Percentiles rank a stretch among this genome's conserved stretches.
These are phyloP conservation scores for Ganoderma leucocontextum DNA, from an alignment of 1,284 basidiomycete species.

Conservation along the genomic window DNA sequence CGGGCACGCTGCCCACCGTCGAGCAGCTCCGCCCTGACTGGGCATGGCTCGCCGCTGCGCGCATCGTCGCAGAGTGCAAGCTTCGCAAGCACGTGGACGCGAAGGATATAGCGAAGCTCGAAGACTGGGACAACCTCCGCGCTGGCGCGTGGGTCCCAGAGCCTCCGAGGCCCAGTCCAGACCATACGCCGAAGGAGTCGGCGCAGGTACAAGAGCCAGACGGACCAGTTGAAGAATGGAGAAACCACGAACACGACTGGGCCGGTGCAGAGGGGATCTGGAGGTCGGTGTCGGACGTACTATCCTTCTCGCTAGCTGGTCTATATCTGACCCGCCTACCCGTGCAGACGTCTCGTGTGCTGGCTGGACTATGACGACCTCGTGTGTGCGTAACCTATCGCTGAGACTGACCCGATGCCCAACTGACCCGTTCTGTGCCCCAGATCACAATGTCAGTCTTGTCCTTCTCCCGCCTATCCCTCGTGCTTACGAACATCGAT, in stretches of 20 bases:
- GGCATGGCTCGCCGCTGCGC: constrained; percentile 41
- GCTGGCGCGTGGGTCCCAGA: constrained; percentile 47
- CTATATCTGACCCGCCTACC: neutral
- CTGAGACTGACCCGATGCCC: too few relatives aligned
- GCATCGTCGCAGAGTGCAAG: constrained; percentile 40
- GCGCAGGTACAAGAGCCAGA: neutral
- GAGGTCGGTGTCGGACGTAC: constrained; percentile 47
- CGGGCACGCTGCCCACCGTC: constrained; percentile 12
- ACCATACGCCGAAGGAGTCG: neutral
- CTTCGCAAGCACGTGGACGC: constrained; percentile 33
- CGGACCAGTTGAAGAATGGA: constrained; percentile 11
- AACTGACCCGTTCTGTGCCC: neutral
- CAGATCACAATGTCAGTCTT: constrained; percentile 49
- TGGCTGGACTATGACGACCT: constrained; percentile 68
- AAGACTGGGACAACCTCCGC: constrained; percentile 48
- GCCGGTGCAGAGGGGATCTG: constrained; percentile 63
- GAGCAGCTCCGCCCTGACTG: constrained; percentile 39
- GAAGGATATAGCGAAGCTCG: constrained; percentile 38
- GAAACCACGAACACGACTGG: constrained; percentile 62
- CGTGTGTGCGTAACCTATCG: constrained; percentile 47
- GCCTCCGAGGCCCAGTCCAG: neutral
- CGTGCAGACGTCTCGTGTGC: constrained; percentile 57
- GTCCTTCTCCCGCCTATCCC: neutral
- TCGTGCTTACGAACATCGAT: neutral
- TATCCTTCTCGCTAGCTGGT: too few relatives aligned